Evolutionary conservation across 164 flowering plant species (phyloP), one percentile per base, ranked within the genome.

Genomic region (Liriodendron chinense): DNA sequence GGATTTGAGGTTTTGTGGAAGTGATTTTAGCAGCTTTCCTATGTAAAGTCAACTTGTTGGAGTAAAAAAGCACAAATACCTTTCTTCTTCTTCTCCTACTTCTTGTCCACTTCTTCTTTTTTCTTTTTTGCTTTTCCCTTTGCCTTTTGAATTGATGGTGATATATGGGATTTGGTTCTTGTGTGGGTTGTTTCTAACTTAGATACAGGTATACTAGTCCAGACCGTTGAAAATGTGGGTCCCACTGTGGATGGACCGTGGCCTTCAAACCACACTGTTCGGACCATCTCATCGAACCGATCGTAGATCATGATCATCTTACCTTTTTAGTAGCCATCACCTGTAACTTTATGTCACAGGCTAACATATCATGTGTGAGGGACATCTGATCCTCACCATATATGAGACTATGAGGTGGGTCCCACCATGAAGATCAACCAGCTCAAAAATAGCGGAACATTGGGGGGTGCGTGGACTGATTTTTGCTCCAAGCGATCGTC

Each of bases 1-100:
- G 47, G 47, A 16, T 28, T 43, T 75, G 77, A 75, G 57, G 49
- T 67, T 73, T n/a, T 49, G 28, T 23, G 76, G 24, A 48, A 22
- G 47, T 72, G 47, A n/a, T 62, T 21, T 5, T 26, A 25, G 74
- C 65, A 4, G 74, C 74, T 24, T 72, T 69, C 22, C 10, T 34
- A 26, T 67, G 48, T 6, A 9, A 67, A 67, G 70, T 67, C 47
- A 69, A 47, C 22, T 18, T 67, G 48, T 67, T 67, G 4, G 3
- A 4, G n/a, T 14, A 6, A 25, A 26, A 28, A 67, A 28, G 69
- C 69, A 67, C 48, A 25, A 13, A 67, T 8, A 8, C 48, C 9
- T 67, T 67, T 47, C 71, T 47, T 68, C 25, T 43, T 34, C 71
- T 47, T 16, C 71, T 47, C 26, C 69, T 12, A 67, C 21, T 18